A percentile compares a stretch with the other conserved stretches of the same genome.
Conservation (phyloP, 176 grass and related monocot species). For the Aegilops sharonensis region DNA sequence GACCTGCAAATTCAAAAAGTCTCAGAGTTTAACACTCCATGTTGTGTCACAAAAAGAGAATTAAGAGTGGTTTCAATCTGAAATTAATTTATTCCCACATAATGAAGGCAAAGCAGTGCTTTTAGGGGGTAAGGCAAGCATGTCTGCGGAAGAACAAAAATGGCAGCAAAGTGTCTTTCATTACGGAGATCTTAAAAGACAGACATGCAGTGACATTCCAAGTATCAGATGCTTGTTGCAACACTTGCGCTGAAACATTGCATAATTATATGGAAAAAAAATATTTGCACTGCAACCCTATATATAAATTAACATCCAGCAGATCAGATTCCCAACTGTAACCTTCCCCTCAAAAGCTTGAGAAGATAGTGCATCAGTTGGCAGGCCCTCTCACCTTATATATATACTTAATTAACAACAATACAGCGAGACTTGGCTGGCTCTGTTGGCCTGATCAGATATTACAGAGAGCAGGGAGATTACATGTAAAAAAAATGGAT, state of each 20-base stretch:
- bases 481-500: conserved; percentile 16
- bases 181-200: not conserved
- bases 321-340: not conserved
- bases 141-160: not conserved
- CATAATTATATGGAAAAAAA: not conserved
- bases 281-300: not conserved
- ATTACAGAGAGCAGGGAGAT: conserved; percentile 14
- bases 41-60: not conserved
- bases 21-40: not conserved
- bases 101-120: not conserved
- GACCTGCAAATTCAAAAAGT: conserved; percentile 47
- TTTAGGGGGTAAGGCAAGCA: too few relatives aligned
- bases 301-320: not conserved
- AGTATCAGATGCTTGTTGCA: not conserved
- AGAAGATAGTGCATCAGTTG: conserved; percentile 16
- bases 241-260: not conserved
- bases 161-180: not conserved
- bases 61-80: not conserved
- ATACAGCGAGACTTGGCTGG: not conserved
- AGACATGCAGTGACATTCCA: not conserved
- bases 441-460: not conserved
- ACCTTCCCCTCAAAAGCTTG: not conserved
- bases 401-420: not conserved
- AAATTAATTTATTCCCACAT: not conserved
- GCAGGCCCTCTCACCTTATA: not conserved